Evolutionary conservation across 2,329 filamentous ascomycete species (phyloP).

Genomic region (Plenodomus tracheiphilus): DNA sequence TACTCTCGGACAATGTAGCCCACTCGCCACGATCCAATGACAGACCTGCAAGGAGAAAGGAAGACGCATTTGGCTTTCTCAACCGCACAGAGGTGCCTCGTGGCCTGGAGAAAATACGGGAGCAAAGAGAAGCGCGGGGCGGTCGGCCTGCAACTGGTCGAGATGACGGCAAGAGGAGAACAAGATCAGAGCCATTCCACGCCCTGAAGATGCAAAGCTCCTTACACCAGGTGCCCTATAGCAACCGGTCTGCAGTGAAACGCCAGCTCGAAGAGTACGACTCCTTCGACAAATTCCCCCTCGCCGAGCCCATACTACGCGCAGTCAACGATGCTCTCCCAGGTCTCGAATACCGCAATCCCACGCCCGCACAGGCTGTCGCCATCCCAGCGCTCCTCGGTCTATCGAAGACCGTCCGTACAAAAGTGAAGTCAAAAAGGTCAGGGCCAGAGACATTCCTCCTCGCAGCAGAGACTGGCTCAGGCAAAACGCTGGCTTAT

Average conservation of each 20-base stretch:
- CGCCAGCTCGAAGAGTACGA: slow-evolving; percentile 66
- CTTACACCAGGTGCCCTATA: slow-evolving; percentile 76
- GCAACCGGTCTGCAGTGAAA: slow-evolving; percentile 65
- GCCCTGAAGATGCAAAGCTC: slow-evolving; percentile 93
- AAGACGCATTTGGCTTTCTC: slow-evolving; percentile 38
- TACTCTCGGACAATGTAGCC: slow-evolving; percentile 49
- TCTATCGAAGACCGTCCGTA: slow-evolving; percentile 49
- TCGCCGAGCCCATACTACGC: slow-evolving; percentile 72
- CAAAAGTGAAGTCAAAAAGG: slow-evolving; percentile 28
- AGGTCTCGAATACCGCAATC: slow-evolving; percentile 72
- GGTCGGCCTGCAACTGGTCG: slow-evolving; percentile 13
- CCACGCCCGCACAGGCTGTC: slow-evolving; percentile 86
- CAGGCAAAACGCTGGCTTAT: slow-evolving; percentile 95
- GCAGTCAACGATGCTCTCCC: slow-evolving; percentile 78
- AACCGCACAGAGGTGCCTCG: slow-evolving; percentile 39
- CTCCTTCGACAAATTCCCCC: slow-evolving; percentile 77
- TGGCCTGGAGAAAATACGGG: slow-evolving; percentile 20
- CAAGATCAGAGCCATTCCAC: slow-evolving; percentile 63
- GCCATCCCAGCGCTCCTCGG: slow-evolving; percentile 82
- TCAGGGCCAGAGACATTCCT: slow-evolving; percentile 68
- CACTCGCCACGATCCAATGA: slow-evolving; percentile 24
- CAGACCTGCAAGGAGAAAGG: slow-evolving; percentile 23
- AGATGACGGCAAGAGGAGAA: slow-evolving; percentile 27
- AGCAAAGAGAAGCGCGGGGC: slow-evolving; percentile 12
- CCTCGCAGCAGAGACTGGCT: slow-evolving; percentile 93